phyloP scores from a whole-genome alignment of 192 early-diverging fungal genomes.

The Backusella australiensis region DNA sequence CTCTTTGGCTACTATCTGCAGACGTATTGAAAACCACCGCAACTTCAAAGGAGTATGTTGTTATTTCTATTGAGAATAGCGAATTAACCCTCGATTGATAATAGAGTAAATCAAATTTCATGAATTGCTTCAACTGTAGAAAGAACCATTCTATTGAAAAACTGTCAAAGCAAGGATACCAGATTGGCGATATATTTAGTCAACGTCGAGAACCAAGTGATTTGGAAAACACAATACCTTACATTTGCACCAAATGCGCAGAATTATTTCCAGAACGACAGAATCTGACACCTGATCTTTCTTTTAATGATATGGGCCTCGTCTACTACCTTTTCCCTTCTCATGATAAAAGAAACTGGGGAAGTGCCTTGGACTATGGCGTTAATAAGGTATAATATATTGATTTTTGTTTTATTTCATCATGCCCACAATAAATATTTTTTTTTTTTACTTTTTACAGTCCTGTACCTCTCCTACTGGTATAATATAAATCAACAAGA shows the following conservation, averaged over 20 bases:
- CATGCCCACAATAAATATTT: background rate
- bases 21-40: conserved; percentile 20
- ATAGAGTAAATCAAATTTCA: background rate
- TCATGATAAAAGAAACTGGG: conserved; percentile 9
- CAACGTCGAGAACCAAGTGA: background rate
- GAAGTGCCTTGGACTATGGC: background rate
- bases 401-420: background rate
- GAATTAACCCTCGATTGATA: background rate
- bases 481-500: background rate
- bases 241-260: background rate
- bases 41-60: background rate
- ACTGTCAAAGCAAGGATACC: background rate
- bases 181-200: background rate
- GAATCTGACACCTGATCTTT: background rate
- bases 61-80: too few species aligned
- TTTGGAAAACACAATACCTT: background rate
- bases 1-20: conserved; percentile 17
- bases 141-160: background rate
- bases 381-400: conserved; percentile 8
- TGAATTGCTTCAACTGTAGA: background rate
- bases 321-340: background rate
- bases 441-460: background rate
- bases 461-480: background rate
- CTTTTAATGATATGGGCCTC: background rate
- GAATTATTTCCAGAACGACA: background rate